Evolutionary conservation across 1,284 basidiomycete species (phyloP), one percentile per base, ranked within the genome.

Genomic region (Ceratobasidium sp.): DNA sequence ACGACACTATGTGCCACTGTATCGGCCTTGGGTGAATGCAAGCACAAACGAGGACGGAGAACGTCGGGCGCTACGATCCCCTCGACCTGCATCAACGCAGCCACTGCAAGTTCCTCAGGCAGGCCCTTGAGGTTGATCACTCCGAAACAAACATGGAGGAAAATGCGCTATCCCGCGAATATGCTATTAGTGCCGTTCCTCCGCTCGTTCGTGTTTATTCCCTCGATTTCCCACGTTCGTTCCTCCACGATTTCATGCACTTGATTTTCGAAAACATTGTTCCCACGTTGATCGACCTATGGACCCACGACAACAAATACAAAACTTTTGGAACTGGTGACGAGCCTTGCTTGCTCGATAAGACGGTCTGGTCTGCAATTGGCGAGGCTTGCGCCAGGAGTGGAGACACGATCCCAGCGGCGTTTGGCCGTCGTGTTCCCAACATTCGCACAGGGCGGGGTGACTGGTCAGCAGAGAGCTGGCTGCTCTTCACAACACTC

Each of bases 401-500:
- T 0, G 0, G 59, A 68, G 1, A 59, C 7, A 65, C 62, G 11
- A 65, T 65, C 19, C 62, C 62, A 19, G 49, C 73, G 2, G 19
- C 22, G 0, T 88, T 1, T 70, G 82, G 1, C 19, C 57, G 1
- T 84, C 84, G 0, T 84, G 87, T 73, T 76, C 80, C 0, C 15
- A 78, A 9, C 88, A 86, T 87, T 86, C 87, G 83, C 0, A 78
- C 76, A 1, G 83, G 87, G 37, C 76, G 79, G 13, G 57, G 29
- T 0, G 76, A 80, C 0, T 81, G 76, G 29, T 84, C 81, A 0
- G 83, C 84, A 0, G 83, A 86, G 49, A 78, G 77, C 0, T 84
- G 84, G 80, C 83, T 83, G 0, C 82, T 87, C 65, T 87, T 85
- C 85, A 81, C 80, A 1, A 80, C 82, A 19, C 86, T 84, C 77